Base-by-base conservation (phyloP, 2,329 filamentous ascomycete species). In the Xylaria sp. region DNA sequence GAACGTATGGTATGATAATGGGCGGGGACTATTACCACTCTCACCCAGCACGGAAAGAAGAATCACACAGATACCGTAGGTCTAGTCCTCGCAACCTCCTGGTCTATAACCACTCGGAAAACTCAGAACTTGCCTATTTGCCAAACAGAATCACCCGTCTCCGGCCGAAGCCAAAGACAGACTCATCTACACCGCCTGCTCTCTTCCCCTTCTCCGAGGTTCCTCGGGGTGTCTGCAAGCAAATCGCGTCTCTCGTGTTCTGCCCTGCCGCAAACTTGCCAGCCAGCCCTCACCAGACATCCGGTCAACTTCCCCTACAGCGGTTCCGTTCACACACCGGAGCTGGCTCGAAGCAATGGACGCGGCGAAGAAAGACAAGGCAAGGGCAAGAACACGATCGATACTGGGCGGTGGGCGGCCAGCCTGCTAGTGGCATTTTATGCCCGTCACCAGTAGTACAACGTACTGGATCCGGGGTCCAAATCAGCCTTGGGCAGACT, bases 361-460 rank as follows among this genome's bases (percentile, higher is more conserved):
- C 56, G 52, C 54, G 54, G 54, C 60, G 54, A 59, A 59, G 56
- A 56, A 52, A 39, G 24, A 20, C 34, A 41, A 40, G 26, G 39
- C 19, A 34, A 44, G 46, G 38, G 11, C n/a, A n/a, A n/a, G n/a
- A 43, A 37, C 13, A n/a, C 8, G 47, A 44, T 16, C 11, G 13
- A 43, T 44, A 51, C n/a, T n/a, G 16, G 44, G 46, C 51, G 60
- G 61, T 63, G 55, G 63, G 61, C 61, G 58, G 61, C 59, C 56
- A 58, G 26, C 24, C 50, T n/a, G n/a, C n/a, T n/a, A n/a, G 38
- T 43, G 60, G 59, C 51, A 60, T 63, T 61, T 60, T 61, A 57
- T 57, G 44, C 57, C 60, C 45, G 20, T 54, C 52, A 22, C 54
- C 26, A 29, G 16, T 20, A 38, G 8, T 2, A 38, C 22, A 38